Evolutionary conservation across 2,329 filamentous ascomycete genomes (phyloP), one percentile per base, ranked within the genome.

Genomic region (Didymella pinodella): DNA sequence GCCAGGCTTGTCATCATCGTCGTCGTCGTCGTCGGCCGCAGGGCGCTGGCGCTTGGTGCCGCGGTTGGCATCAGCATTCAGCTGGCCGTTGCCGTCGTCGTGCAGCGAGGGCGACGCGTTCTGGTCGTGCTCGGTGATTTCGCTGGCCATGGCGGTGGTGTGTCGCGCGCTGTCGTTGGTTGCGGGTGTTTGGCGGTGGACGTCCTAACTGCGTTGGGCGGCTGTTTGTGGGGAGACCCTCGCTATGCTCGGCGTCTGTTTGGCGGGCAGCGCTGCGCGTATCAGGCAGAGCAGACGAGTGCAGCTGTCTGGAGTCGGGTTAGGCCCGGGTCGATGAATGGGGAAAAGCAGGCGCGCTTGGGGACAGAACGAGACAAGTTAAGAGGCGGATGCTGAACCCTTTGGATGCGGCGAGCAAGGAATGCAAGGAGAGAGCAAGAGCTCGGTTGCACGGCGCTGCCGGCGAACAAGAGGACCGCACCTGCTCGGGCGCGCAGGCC

Each of bases 1-100:
- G 76, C 93, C 93, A 65, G 92, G 92, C 88, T 98, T 98, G 80
- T 97, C 94, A 71, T 97, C 93, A 71, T 98, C 93, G 66, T 98
- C 95, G 67, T 98, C 94, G 68, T 98, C 95, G 77, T 98, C 95
- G 77, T 98, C 94, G 73, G 89, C 77, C 70, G 90, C 82, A 65
- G 91, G 88, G 76, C 95, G 92, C 79, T 86, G 87, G 72, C 94
- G 93, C 86, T 98, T 98, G 81, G 93, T 86, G 78, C 92, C 93
- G 77, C 93, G 92, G 79, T 82, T 86, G 75, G 93, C 90, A 67
- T 81, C 78, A 74, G 82, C 83, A 71, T 82, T 79, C 54, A 77
- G 72, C 38, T 70, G 67, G 69, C 75, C 76, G 70, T 85, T 89
- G 69, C 79, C 77, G 68, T 84, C 82, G 72, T 83, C 81, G 68